Conservation (phyloP, 2,329 filamentous ascomycete species). For the Alternaria sp. region DNA sequence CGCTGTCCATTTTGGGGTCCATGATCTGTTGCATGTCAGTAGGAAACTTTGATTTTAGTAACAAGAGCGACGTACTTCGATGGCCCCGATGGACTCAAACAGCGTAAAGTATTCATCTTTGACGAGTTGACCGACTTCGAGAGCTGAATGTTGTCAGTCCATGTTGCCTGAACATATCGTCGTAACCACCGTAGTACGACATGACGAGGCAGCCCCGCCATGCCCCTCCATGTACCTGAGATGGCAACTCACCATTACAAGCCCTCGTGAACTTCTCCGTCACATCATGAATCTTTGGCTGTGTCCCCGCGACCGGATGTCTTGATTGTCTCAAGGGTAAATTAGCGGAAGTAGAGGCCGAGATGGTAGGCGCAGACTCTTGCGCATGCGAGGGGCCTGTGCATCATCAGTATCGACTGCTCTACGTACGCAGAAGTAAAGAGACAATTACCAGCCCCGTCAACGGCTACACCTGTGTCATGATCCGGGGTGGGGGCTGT, state of each 20-base stretch:
- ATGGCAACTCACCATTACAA: constrained; percentile 55
- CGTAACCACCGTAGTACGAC: constrained; percentile 1
- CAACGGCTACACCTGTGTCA: constrained; percentile 7
- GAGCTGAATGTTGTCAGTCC: constrained; percentile 58
- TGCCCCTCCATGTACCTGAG: constrained; percentile 10
- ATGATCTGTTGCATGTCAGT: constrained; percentile 72
- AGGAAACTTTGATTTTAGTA: not conserved
- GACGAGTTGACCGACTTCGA: constrained; percentile 80
- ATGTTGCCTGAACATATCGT: not conserved
- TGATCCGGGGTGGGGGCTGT: constrained; percentile 21
- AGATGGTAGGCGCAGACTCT: constrained; percentile 18
- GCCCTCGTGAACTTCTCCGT: constrained; percentile 62
- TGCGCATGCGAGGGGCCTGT: constrained; percentile 27
- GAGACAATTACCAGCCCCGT: constrained; percentile 23
- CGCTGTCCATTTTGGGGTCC: constrained; percentile 99
- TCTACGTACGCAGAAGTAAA: too few species aligned
- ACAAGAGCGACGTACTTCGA: constrained; percentile 61
- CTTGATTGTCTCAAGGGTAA: constrained; percentile 41
- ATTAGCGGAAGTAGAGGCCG: constrained; percentile 23
- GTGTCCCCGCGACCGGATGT: constrained; percentile 24
- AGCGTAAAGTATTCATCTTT: constrained; percentile 95
- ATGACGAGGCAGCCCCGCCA: constrained; percentile 19
- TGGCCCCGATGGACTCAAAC: constrained; percentile 88
- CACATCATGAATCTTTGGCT: constrained; percentile 58
- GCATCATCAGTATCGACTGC: constrained; percentile 22